Percentiles rank a stretch among this genome's conserved stretches.
These are phyloP conservation scores for Mycogone perniciosa DNA, from an alignment of 2,329 filamentous ascomycete species.

Conservation along the genomic window DNA sequence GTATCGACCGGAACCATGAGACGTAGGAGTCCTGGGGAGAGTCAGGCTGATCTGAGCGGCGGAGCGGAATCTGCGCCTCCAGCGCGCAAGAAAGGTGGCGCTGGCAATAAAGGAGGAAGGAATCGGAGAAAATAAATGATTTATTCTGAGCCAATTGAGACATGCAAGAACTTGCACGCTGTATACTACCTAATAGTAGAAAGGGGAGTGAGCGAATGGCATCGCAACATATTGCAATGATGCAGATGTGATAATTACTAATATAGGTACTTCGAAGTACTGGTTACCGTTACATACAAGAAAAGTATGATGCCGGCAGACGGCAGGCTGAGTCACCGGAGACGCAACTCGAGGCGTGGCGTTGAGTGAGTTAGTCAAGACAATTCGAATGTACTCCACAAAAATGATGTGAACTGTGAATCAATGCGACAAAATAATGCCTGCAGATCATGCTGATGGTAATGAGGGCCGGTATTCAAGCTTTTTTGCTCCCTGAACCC, in stretches of 20 bases:
- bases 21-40: slow-evolving; percentile 72
- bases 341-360: neutral
- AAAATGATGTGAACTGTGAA: neutral
- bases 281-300: too few species aligned
- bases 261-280: too few species aligned
- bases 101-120: slow-evolving; percentile 35
- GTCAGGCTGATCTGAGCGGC: slow-evolving; percentile 47
- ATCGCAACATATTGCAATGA: neutral
- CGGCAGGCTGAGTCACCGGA: slow-evolving; percentile 18
- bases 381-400: neutral
- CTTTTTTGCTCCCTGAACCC: neutral
- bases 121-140: slow-evolving; percentile 25
- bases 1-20: slow-evolving; percentile 76
- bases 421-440: slow-evolving; percentile 6
- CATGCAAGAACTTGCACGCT: neutral
- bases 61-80: slow-evolving; percentile 44
- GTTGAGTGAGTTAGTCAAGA: too few species aligned
- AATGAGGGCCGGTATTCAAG: neutral
- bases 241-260: slow-evolving; percentile 1
- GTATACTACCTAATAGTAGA: neutral
- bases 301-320: neutral
- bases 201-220: neutral
- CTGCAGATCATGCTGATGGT: neutral
- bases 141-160: neutral
- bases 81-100: slow-evolving; percentile 33